Percentiles rank a stretch among this genome's conserved stretches.
These are phyloP conservation scores for Talaromyces sp. DNA, from an alignment of 2,329 filamentous ascomycete genomes.

Conservation along the genomic window DNA sequence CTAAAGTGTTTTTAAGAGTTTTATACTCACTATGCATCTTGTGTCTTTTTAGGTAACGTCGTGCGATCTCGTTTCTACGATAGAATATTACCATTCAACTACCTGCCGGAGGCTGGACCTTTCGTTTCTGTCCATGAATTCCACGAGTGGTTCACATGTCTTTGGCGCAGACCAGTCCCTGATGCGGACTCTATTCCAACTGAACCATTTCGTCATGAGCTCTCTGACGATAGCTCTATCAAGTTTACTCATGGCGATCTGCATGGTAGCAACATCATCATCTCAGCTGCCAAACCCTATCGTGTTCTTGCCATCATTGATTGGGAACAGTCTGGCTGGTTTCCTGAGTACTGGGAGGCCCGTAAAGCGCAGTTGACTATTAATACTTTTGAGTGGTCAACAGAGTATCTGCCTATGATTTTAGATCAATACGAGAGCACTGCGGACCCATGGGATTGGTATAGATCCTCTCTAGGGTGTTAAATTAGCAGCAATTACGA, in stretches of 20 bases:
- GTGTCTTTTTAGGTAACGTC: too few relatives aligned
- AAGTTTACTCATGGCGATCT: constrained; percentile 31
- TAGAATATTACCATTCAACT: too few relatives aligned
- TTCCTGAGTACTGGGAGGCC: constrained; percentile 30
- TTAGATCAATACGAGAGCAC: too few relatives aligned
- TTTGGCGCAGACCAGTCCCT: background rate
- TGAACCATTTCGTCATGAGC: constrained; percentile 12
- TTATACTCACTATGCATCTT: too few relatives aligned
- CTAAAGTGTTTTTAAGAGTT: too few relatives aligned
- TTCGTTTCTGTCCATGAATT: background rate
- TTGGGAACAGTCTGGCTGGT: constrained; percentile 29
- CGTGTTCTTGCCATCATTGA: constrained; percentile 24
- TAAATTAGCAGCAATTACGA: too few relatives aligned
- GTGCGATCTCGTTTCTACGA: too few relatives aligned
- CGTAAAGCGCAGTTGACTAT: constrained; percentile 18
- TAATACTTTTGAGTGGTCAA: too few relatives aligned
- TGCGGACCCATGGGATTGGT: too few relatives aligned
- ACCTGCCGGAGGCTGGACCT: too few relatives aligned
- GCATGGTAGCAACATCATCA: constrained; percentile 27
- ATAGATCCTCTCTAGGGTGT: too few relatives aligned
- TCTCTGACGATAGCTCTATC: constrained; percentile 24
- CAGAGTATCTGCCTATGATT: too few relatives aligned
- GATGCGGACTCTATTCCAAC: background rate
- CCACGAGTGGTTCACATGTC: background rate
- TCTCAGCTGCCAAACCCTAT: constrained; percentile 17